These are phyloP conservation scores for Neurospora sp. DNA, from an alignment of 495 filamentous ascomycete species.

Conservation along the genomic window DNA sequence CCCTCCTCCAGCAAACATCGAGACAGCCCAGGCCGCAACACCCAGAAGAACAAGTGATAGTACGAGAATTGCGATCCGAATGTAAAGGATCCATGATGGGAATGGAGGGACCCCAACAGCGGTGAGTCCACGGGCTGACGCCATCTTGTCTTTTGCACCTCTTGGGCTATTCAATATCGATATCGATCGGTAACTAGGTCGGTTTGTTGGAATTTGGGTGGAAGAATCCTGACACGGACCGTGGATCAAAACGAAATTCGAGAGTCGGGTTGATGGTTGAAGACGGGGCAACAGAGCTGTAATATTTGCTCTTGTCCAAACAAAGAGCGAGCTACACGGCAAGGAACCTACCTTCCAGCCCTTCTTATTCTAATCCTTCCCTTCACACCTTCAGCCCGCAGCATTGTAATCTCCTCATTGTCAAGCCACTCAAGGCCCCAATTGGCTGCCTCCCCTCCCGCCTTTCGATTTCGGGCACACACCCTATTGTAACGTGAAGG, in stretches of 20 bases:
- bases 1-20: constrained; percentile 10
- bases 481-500: neutral
- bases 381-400: neutral
- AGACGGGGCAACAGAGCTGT: neutral
- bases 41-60: constrained; percentile 26
- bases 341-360: neutral
- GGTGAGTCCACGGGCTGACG: constrained; percentile 13
- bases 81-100: constrained; percentile 22
- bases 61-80: constrained; percentile 25
- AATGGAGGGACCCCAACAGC: constrained; percentile 21
- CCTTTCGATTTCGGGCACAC: neutral
- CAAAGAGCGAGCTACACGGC: neutral
- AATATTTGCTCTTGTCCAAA: neutral
- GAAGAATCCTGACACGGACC: neutral
- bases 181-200: neutral
- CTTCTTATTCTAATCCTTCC: neutral
- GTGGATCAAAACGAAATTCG: neutral
- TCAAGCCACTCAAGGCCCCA: neutral
- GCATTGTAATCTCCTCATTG: neutral
- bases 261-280: neutral
- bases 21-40: constrained; percentile 21
- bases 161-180: neutral
- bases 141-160: neutral
- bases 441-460: neutral
- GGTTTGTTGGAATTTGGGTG: neutral